Conservation (phyloP, 495 filamentous ascomycete genomes). For the Penicillium lividum region DNA sequence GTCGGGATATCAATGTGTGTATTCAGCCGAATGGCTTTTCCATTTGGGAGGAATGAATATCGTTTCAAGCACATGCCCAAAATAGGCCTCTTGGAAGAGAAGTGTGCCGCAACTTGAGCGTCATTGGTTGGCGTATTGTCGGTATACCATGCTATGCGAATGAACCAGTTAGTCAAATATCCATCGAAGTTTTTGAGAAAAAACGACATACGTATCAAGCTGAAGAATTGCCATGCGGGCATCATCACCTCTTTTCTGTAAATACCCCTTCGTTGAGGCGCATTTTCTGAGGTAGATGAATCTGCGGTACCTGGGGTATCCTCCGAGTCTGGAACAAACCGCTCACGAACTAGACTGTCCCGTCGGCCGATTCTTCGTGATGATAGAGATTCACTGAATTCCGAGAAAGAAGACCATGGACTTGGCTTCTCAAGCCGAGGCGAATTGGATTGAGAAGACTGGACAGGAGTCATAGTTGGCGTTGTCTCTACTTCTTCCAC, state of each 20-base stretch:
- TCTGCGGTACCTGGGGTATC: conserved; percentile 32
- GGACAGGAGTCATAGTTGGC: conserved; percentile 40
- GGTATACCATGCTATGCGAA: conserved; percentile 56
- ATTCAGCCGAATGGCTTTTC: conserved; percentile 65
- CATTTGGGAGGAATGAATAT: conserved; percentile 73
- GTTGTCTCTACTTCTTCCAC: conserved; percentile 61
- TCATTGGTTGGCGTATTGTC: conserved; percentile 71
- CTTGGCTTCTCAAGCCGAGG: conserved; percentile 32
- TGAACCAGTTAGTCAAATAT: conserved; percentile 37
- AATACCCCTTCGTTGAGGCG: conserved; percentile 42
- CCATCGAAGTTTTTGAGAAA: neutral
- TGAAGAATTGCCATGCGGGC: conserved; percentile 98
- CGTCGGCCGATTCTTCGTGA: conserved; percentile 42
- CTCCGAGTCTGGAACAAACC: conserved; percentile 50
- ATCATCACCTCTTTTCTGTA: conserved; percentile 85
- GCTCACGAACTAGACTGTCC: conserved; percentile 64
- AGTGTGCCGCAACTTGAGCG: conserved; percentile 71
- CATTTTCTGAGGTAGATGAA: conserved; percentile 14
- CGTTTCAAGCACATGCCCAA: conserved; percentile 90
- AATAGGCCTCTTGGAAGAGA: conserved; percentile 73
- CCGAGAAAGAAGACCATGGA: conserved; percentile 36
- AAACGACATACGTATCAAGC: conserved; percentile 67
- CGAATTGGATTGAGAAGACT: conserved; percentile 25
- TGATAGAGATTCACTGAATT: conserved; percentile 24
- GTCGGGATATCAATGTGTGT: conserved; percentile 91